Conservation (phyloP, 1,284 basidiomycete genomes). For the Exsudoporus floridanus region DNA sequence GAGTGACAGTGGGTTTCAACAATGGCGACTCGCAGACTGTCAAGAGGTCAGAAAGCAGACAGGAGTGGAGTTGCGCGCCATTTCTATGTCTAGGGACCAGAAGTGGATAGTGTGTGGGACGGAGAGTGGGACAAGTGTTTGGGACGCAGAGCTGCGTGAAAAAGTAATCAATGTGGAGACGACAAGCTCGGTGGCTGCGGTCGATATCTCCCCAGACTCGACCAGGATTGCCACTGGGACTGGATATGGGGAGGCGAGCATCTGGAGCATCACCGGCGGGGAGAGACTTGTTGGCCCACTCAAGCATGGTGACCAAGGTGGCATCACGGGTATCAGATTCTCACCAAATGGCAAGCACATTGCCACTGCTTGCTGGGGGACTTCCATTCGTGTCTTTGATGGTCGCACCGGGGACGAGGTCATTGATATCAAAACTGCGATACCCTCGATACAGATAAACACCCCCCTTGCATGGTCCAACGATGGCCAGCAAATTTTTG, state of each 20-base stretch:
- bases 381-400: background rate
- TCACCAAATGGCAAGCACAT: background rate
- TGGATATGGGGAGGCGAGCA: background rate
- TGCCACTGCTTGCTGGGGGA: accelerated
- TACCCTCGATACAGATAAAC: no score
- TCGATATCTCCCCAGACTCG: background rate
- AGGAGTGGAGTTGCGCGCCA: background rate
- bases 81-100: background rate
- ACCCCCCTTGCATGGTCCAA: background rate
- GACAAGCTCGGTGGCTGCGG: background rate
- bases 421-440: background rate
- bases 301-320: accelerated
- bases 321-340: background rate
- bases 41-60: background rate
- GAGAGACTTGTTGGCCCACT: background rate
- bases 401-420: background rate
- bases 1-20: background rate
- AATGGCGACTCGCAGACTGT: background rate
- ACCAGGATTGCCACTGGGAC: background rate
- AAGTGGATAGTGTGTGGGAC: background rate
- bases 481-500: no score
- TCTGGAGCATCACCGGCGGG: background rate
- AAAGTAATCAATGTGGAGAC: background rate
- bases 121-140: background rate
- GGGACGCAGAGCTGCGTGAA: background rate